A percentile compares a stretch with the other conserved stretches of the same genome.
Evolutionary conservation across 2,329 filamentous ascomycete species (phyloP).

Genomic region (Escovopsis weberi): DNA sequence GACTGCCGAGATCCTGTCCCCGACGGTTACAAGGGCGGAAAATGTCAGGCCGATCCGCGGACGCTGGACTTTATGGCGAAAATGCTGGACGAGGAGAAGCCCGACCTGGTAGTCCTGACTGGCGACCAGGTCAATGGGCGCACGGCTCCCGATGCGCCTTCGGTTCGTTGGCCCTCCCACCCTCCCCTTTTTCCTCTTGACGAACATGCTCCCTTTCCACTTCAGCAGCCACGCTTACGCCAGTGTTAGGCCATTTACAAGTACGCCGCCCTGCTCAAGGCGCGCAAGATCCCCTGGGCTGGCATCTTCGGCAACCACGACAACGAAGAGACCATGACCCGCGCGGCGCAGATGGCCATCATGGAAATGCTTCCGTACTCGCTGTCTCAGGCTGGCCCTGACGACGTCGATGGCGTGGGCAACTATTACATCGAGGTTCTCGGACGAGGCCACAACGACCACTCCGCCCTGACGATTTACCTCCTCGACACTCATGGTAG

Average conservation of each 20-base stretch:
- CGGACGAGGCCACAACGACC: slow-evolving; percentile 61
- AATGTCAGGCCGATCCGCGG: slow-evolving; percentile 81
- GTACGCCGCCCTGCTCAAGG: slow-evolving; percentile 68
- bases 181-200: neutral
- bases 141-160: slow-evolving; percentile 80
- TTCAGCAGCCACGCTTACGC: too few relatives aligned
- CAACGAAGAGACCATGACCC: slow-evolving; percentile 71
- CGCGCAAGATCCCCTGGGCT: slow-evolving; percentile 81
- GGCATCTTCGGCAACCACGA: slow-evolving; percentile 97
- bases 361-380: slow-evolving; percentile 82
- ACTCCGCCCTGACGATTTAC: slow-evolving; percentile 90
- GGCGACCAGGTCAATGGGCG: slow-evolving; percentile 96
- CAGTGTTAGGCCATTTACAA: slow-evolving; percentile 68
- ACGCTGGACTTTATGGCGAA: slow-evolving; percentile 79
- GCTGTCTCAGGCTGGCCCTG: slow-evolving; percentile 69
- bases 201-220: slow-evolving; percentile 3
- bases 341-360: slow-evolving; percentile 68
- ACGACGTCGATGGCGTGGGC: slow-evolving; percentile 74
- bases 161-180: slow-evolving; percentile 32
- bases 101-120: slow-evolving; percentile 79
- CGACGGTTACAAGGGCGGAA: slow-evolving; percentile 52
- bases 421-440: slow-evolving; percentile 92
- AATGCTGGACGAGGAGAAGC: slow-evolving; percentile 82
- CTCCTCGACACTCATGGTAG: slow-evolving; percentile 88
- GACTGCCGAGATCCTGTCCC: slow-evolving; percentile 77